Base-by-base conservation (phyloP, 2,329 filamentous ascomycete genomes). In the Pseudocercospora vitis region DNA sequence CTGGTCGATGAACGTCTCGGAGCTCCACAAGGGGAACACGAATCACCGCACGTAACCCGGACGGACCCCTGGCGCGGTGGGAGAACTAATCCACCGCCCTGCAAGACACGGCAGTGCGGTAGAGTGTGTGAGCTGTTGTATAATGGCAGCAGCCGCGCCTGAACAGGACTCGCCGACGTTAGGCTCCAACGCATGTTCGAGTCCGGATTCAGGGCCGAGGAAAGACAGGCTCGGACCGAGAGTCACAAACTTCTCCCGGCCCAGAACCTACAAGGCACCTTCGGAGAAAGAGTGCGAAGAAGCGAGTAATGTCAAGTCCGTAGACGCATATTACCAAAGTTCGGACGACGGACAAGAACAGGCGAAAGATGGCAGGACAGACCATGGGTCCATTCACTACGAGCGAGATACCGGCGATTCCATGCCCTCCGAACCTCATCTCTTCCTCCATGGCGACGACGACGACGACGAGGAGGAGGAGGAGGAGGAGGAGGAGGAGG, bases 211-310 rank as follows among this genome's bases (percentile, higher is more conserved):
- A 32, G 32, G 23, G 44, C 3, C 24, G 8, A 45, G 42, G 3
- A 45, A 45, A 24, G n/a, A n/a, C n/a, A 26, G 40, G 14, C 23
- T 24, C 7, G 16, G 16, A 8, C 16, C 42, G 3, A 4, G 23
- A 12, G n/a, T 16, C 21, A 29, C 18, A 14, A 55, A 55, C 48
- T 55, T 51, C 42, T 55, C 53, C 11, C 53, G 53, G 18, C 53
- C 42, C 7, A 21, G 46, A 14, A 48, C 37, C 31, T 28, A 24
- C 46, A 37, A 35, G 19, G 12, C 23, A 6, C 37, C 40, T 39
- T 45, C 50, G 7, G 26, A 26, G 12, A 24, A 32, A 28, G 45
- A n/a, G 29, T 42, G 29, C 11, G 28, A 45, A 12, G 42, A 40
- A 18, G 28, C 46, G n/a, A 31, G 12, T 16, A 33, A 52, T 32